Base-by-base conservation (phyloP, 257 asterid species). In the Mitragyna speciosa region DNA sequence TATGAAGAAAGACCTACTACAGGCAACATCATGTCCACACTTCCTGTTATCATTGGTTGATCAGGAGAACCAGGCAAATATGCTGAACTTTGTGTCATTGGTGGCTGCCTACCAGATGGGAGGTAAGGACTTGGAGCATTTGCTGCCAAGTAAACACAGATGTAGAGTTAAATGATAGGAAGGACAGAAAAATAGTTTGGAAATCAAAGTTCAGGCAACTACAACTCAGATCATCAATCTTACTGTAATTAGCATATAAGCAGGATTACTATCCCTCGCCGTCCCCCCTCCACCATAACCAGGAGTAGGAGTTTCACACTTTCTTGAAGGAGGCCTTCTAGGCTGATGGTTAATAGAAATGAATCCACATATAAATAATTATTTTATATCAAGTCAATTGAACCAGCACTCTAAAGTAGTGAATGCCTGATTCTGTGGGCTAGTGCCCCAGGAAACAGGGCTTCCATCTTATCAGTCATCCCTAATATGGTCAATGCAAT, bases 41-140 rank as follows among this genome's bases (percentile, higher is more conserved):
- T 85, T 64, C 98, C 97, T 70, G 98, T 96, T 59, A 97, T 94
- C 98, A 94, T 93, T 49, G 98, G 98, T 77, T 93, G 98, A 72
- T 97, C 98, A 45, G 99, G 99, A 11, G 99, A 93, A 72, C 99
- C 97, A 81, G 99, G 99, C 77, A 95, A 89, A 83, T 93, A 93
- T 58, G 98, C 94, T 43, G 99, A 95, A 85, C 97, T 93, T 64
- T 98, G 98, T 0, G 98, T 95, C 98, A 93, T 90, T 8, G 99
- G 99, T 63, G 96, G 98, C 82, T 92, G 98, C 64, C 99, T 98
- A 76, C 99, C 97, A 52, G 97, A 92, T 58, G 99, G 98, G 85
- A 96, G 77, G 88, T 94, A 94, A n/a, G 99, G 99, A 80, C 98
- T 96, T 36, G 99, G 97, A 78, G 97, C 99, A 92, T 94, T 96